phyloP scores from a whole-genome alignment of 441 rosid species.

The Adansonia gregorii region DNA sequence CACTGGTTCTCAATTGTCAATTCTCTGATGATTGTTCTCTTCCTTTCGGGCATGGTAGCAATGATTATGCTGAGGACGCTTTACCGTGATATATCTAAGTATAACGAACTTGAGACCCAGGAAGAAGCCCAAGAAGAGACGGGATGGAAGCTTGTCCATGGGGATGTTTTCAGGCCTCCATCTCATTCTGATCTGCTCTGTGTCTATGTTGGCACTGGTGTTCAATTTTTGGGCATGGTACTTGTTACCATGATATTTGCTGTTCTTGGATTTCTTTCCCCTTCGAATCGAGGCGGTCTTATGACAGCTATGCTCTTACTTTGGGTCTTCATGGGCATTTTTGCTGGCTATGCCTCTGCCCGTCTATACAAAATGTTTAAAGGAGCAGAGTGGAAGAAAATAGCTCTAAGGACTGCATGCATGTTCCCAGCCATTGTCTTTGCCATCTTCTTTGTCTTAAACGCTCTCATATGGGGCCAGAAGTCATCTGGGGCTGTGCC shows the following conservation, averaged over 20 bases:
- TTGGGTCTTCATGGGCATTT: slow-evolving; percentile 51
- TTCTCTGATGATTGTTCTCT: slow-evolving; percentile 17
- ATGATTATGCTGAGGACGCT: slow-evolving; percentile 15
- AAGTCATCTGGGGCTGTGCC: slow-evolving; percentile 72
- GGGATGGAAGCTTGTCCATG: slow-evolving; percentile 18
- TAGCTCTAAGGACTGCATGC: slow-evolving; percentile 61
- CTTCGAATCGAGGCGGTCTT: slow-evolving; percentile 68
- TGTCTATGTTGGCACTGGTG: slow-evolving; percentile 65
- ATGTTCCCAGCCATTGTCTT: slow-evolving; percentile 65
- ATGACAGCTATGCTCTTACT: slow-evolving; percentile 19
- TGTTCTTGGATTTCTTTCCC: slow-evolving; percentile 64
- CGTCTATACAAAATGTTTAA: slow-evolving; percentile 65
- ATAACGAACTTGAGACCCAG: slow-evolving; percentile 12
- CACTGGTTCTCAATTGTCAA: slow-evolving; percentile 15
- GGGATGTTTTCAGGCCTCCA: slow-evolving; percentile 20
- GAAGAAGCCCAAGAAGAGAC: slow-evolving; percentile 22
- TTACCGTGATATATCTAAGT: slow-evolving; percentile 12
- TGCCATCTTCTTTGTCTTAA: slow-evolving; percentile 57
- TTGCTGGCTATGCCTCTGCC: slow-evolving; percentile 62
- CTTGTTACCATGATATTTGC: slow-evolving; percentile 70
- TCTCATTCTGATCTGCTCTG: slow-evolving; percentile 44
- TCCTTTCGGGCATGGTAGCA: slow-evolving; percentile 22
- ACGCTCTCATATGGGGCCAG: slow-evolving; percentile 69
- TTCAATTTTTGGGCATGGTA: slow-evolving; percentile 65
- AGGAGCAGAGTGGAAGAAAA: slow-evolving; percentile 67